phyloP scores from a whole-genome alignment of 2,329 filamentous ascomycete species.

The Ceratocystiopsis brevicomis region DNA sequence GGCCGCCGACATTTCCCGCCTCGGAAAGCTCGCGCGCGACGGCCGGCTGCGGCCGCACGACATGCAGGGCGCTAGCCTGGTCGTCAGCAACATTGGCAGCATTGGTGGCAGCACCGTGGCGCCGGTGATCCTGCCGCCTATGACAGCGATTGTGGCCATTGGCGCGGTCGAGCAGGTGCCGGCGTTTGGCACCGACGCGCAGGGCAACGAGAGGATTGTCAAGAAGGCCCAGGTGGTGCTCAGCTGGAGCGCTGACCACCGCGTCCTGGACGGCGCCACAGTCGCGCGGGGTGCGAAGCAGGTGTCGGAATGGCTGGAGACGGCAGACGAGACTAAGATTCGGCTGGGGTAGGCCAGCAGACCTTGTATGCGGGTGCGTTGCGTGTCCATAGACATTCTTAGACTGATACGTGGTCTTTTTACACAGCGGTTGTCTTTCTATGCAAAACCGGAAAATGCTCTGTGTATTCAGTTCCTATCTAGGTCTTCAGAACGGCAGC shows the following conservation, averaged over 20 bases:
- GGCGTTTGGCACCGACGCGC: slow-evolving; percentile 56
- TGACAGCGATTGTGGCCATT: slow-evolving; percentile 40
- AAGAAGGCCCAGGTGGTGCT: slow-evolving; percentile 49
- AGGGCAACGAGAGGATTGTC: slow-evolving; percentile 17
- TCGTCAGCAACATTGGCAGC: neutral
- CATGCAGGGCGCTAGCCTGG: neutral
- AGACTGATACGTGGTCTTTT: too few relatives aligned
- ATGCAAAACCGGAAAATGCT: too few relatives aligned
- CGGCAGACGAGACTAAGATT: neutral
- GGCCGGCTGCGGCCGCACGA: neutral
- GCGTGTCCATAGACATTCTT: neutral
- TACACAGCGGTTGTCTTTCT: too few relatives aligned
- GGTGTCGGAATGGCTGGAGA: slow-evolving; percentile 64
- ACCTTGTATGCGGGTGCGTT: neutral
- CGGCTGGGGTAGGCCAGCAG: too few relatives aligned
- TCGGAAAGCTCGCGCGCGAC: neutral
- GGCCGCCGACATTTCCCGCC: neutral
- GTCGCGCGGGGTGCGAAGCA: slow-evolving; percentile 85
- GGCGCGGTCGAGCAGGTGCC: slow-evolving; percentile 66
- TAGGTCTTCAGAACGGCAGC: neutral
- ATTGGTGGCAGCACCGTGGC: neutral
- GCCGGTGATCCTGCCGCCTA: slow-evolving; percentile 22
- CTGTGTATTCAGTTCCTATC: too few relatives aligned
- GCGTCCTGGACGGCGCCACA: slow-evolving; percentile 52
- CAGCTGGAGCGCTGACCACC: slow-evolving; percentile 29